These are phyloP conservation scores for Paulownia fortunei DNA, from an alignment of 257 asterid genomes.

Conservation along the genomic window DNA sequence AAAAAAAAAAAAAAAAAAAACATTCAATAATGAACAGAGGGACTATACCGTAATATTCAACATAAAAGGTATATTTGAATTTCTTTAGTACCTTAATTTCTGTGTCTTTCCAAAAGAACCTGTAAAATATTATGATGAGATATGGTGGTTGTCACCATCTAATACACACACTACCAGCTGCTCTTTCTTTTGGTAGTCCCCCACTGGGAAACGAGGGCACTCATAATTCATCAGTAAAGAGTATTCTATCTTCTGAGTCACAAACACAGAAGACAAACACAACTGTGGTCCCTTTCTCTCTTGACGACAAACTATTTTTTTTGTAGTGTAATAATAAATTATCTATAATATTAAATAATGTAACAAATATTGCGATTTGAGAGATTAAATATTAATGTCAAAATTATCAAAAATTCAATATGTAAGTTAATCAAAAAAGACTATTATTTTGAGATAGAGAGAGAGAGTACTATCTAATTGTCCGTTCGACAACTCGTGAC, in stretches of 20 bases:
- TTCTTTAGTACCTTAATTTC: not conserved
- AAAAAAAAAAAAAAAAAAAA: not conserved
- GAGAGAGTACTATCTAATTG: too few relatives aligned
- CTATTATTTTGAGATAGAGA: too few relatives aligned
- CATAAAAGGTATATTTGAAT: too few relatives aligned
- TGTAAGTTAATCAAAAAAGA: too few relatives aligned
- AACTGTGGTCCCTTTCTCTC: constrained; percentile 54
- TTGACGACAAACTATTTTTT: too few relatives aligned
- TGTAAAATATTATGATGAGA: constrained; percentile 18
- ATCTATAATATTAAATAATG: too few relatives aligned
- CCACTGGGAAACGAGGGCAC: constrained; percentile 38
- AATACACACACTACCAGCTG: constrained; percentile 16
- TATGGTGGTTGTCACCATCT: constrained; percentile 58
- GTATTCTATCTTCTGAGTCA: constrained; percentile 40
- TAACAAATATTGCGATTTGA: too few relatives aligned
- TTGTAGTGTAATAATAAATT: too few relatives aligned
- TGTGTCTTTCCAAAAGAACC: not conserved
- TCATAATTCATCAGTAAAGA: constrained; percentile 34
- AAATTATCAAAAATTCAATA: too few relatives aligned
- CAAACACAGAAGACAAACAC: constrained; percentile 35
- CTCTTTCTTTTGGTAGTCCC: constrained; percentile 49
- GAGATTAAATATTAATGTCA: not conserved
- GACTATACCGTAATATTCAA: too few relatives aligned
- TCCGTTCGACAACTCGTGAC: too few relatives aligned
- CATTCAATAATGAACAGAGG: not conserved